phyloP scores from a whole-genome alignment of 2,329 filamentous ascomycete species.

The Xylaria sp. region DNA sequence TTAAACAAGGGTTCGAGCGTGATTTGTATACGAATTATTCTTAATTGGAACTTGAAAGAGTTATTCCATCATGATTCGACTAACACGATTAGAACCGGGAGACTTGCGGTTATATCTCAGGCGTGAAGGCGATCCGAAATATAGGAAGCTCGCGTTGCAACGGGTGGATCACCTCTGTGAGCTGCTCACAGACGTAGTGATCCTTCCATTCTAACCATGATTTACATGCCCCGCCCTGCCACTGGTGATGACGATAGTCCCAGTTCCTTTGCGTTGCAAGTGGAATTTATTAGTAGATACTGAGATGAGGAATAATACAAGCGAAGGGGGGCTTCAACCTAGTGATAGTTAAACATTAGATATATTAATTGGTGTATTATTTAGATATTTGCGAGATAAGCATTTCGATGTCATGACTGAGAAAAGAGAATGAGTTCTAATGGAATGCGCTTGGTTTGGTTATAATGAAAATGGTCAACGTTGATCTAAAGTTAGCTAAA shows the following conservation, averaged over 20 bases:
- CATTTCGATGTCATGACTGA: neutral
- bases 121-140: neutral
- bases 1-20: neutral
- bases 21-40: neutral
- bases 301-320: no score
- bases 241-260: neutral
- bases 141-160: neutral
- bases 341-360: no score
- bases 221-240: neutral
- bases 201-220: neutral
- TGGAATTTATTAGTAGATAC: no score
- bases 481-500: slow-evolving; percentile 7
- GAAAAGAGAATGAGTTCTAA: no score
- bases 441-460: no score
- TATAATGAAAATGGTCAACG: no score
- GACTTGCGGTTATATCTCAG: no score
- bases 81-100: no score
- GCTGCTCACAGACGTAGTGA: neutral
- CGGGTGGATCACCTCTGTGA: neutral
- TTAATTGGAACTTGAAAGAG: neutral
- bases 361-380: no score
- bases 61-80: no score
- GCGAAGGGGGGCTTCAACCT: no score
- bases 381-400: no score
- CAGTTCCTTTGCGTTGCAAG: neutral